Percentiles rank a stretch among this genome's conserved stretches.
These are phyloP conservation scores for Nakazawaea wyomingensis DNA, from an alignment of 805 yeast species.

Conservation along the genomic window DNA sequence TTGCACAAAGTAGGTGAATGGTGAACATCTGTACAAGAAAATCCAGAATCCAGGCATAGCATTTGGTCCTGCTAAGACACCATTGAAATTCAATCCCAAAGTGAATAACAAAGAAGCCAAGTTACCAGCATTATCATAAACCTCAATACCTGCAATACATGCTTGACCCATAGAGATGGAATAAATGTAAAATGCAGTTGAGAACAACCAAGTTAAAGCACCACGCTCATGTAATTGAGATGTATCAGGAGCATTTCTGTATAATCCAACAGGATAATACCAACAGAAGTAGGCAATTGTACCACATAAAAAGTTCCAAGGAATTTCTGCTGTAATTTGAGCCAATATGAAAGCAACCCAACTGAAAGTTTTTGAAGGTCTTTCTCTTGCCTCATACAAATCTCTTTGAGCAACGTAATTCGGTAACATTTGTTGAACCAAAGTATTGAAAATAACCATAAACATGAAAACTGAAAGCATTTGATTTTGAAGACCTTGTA, in stretches of 20 bases:
- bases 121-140: conserved; percentile 6
- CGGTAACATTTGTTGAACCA: conserved; percentile 24
- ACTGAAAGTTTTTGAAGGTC: conserved; percentile 35
- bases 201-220: conserved; percentile 33
- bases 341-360: conserved; percentile 37
- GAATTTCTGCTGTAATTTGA: conserved; percentile 40
- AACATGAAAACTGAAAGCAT: conserved; percentile 46
- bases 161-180: conserved; percentile 36
- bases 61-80: conserved; percentile 32
- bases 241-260: conserved; percentile 20
- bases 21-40: conserved; percentile 62
- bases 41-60: conserved; percentile 30
- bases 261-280: conserved; percentile 22
- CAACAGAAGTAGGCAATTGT: conserved; percentile 41
- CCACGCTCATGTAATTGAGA: neutral
- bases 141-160: conserved; percentile 22
- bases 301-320: conserved; percentile 21
- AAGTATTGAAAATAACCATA: conserved; percentile 32
- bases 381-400: conserved; percentile 40
- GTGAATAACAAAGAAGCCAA: conserved; percentile 10
- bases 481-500: conserved; percentile 25
- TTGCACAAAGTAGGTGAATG: conserved; percentile 57
- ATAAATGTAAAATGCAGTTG: conserved; percentile 29
- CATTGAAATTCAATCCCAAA: conserved; percentile 20
- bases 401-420: conserved; percentile 34